Percentiles rank a stretch among this genome's conserved stretches.
phyloP scores from a whole-genome alignment of 2,329 filamentous ascomycete species.

The Pleoardoris graminearum region DNA sequence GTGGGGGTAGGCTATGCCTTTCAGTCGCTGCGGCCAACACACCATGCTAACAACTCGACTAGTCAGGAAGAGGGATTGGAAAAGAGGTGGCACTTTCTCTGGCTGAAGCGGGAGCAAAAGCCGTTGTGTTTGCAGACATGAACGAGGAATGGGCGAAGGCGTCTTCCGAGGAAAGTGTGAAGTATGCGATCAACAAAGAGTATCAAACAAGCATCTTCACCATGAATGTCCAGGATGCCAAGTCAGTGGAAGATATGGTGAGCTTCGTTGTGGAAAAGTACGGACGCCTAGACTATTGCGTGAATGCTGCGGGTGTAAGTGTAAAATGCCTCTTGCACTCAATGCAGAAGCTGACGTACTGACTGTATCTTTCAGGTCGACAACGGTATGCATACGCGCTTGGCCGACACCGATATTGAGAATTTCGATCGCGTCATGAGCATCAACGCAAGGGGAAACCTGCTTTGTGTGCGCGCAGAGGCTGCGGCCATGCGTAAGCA shows the following conservation, averaged over 20 bases:
- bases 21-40: not conserved
- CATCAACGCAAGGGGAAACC: slow-evolving; percentile 14
- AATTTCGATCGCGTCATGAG: slow-evolving; percentile 15
- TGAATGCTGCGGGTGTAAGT: slow-evolving; percentile 57
- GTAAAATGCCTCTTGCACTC: not conserved
- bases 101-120: slow-evolving; percentile 30
- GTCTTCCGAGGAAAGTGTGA: slow-evolving; percentile 9
- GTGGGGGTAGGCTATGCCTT: slow-evolving; percentile 8
- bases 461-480: slow-evolving; percentile 45
- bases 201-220: slow-evolving; percentile 8
- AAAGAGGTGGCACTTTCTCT: slow-evolving; percentile 31
- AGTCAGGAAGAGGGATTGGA: slow-evolving; percentile 37
- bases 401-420: slow-evolving; percentile 15
- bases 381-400: slow-evolving; percentile 6
- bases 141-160: slow-evolving; percentile 10
- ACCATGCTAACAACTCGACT: not conserved
- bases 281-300: slow-evolving; percentile 56
- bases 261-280: slow-evolving; percentile 45
- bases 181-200: slow-evolving; percentile 9
- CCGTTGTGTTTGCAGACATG: slow-evolving; percentile 20
- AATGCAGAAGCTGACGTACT: not conserved
- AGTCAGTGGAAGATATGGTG: slow-evolving; percentile 40
- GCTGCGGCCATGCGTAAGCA: slow-evolving; percentile 52
- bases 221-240: slow-evolving; percentile 11
- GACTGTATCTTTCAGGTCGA: slow-evolving; percentile 9